A percentile compares a stretch with the other conserved stretches of the same genome.
These are phyloP conservation scores for Wickerhamiella sorbophila DNA, from an alignment of 805 yeast species.

Conservation along the genomic window DNA sequence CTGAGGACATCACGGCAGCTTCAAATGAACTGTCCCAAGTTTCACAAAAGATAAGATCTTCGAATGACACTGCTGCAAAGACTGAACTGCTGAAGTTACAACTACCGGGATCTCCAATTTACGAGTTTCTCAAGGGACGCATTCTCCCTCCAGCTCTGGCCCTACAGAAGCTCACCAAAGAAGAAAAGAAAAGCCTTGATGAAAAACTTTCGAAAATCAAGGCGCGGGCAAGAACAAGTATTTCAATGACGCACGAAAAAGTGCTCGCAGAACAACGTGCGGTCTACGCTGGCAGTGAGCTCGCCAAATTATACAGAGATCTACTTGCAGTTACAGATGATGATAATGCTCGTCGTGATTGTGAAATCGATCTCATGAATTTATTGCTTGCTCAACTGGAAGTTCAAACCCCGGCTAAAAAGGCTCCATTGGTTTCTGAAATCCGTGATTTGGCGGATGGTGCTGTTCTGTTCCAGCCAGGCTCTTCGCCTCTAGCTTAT, in stretches of 20 bases:
- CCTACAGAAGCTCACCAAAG: constrained; percentile 16
- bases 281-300: constrained; percentile 35
- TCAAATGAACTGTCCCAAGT: constrained; percentile 14
- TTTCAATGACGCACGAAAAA: constrained; percentile 11
- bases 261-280: constrained; percentile 27
- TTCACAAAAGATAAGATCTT: constrained; percentile 8
- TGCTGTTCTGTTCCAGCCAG: constrained; percentile 53
- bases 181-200: constrained; percentile 19
- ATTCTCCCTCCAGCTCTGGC: constrained; percentile 19
- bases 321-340: constrained; percentile 47
- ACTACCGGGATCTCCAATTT: constrained; percentile 22
- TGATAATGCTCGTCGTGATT: constrained; percentile 40
- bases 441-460: constrained; percentile 50
- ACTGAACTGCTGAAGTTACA: constrained; percentile 13
- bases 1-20: constrained; percentile 17
- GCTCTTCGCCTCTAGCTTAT: constrained; percentile 36
- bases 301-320: constrained; percentile 40
- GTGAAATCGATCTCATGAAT: constrained; percentile 47
- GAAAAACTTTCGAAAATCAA: constrained; percentile 15
- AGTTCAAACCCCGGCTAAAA: constrained; percentile 34
- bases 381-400: constrained; percentile 42
- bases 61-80: constrained; percentile 10
- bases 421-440: constrained; percentile 28
- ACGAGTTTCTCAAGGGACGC: constrained; percentile 18
- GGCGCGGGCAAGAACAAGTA: constrained; percentile 16